Conservation (phyloP, 2,329 filamentous ascomycete species). For the Calycina herbarum region DNA sequence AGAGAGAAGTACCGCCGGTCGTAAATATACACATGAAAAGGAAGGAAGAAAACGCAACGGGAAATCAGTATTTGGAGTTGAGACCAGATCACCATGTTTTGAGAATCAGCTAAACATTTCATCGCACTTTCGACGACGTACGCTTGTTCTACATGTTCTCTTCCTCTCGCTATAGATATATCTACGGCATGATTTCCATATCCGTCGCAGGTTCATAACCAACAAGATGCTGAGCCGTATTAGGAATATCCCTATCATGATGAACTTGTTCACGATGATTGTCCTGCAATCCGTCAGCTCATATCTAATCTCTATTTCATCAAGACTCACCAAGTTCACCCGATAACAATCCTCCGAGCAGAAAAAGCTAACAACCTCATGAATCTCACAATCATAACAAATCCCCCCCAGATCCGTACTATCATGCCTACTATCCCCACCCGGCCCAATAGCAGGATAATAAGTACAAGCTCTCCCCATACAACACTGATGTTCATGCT, state of each 20-base stretch:
- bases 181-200: constrained; percentile 10
- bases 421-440: constrained; percentile 17
- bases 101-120: too few species aligned
- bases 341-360: constrained; percentile 31
- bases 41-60: too few species aligned
- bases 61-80: too few species aligned
- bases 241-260: constrained; percentile 15
- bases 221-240: constrained; percentile 11
- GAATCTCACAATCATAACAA: constrained; percentile 28
- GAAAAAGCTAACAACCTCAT: constrained; percentile 28
- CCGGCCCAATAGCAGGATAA: constrained; percentile 23
- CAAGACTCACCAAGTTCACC: constrained; percentile 27
- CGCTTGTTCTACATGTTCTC: neutral
- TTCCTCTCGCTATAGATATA: neutral
- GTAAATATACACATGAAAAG: too few species aligned
- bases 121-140: too few species aligned
- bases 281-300: constrained; percentile 8
- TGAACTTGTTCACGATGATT: constrained; percentile 16
- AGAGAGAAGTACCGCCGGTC: too few species aligned
- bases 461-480: constrained; percentile 28
- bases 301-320: neutral
- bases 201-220: constrained; percentile 8
- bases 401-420: constrained; percentile 20
- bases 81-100: too few species aligned
- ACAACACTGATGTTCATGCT: constrained; percentile 27